Conservation (phyloP, 768 basidiomycete species). For the Hysterangium stoloniferum region DNA sequence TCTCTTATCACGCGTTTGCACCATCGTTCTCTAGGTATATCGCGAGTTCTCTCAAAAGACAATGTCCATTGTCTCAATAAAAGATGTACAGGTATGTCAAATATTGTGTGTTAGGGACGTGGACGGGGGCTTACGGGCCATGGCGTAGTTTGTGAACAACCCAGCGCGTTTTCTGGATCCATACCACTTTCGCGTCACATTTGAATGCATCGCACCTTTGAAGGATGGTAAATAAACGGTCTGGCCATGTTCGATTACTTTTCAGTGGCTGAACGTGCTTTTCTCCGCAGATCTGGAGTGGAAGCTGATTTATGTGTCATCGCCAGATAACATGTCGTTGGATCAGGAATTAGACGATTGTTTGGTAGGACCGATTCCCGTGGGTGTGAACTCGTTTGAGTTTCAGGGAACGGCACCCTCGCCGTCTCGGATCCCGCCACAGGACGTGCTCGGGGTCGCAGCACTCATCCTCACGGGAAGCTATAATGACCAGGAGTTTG, state of each 20-base stretch:
- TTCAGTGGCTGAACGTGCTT: background rate
- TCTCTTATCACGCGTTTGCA: too few relatives aligned
- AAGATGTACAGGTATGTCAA: constrained; percentile 8
- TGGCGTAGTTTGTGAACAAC: constrained; percentile 72
- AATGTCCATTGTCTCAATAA: constrained; percentile 12
- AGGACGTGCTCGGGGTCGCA: constrained; percentile 92
- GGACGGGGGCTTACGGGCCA: background rate
- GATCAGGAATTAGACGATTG: constrained; percentile 98
- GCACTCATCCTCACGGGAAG: constrained; percentile 95
- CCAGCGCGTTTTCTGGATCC: constrained; percentile 86
- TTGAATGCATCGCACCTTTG: constrained; percentile 90
- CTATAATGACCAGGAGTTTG: constrained; percentile 96
- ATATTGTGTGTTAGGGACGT: background rate
- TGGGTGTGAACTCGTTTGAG: constrained; percentile 96
- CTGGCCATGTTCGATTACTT: background rate
- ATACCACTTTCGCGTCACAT: constrained; percentile 92
- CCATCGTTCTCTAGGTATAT: too few relatives aligned
- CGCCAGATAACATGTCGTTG: constrained; percentile 80
- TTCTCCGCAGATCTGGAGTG: constrained; percentile 79
- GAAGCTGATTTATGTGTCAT: constrained; percentile 95
- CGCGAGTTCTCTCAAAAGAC: too few relatives aligned
- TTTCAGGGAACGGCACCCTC: constrained; percentile 86
- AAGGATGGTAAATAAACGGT: constrained; percentile 59
- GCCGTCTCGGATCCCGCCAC: constrained; percentile 73
- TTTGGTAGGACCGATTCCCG: constrained; percentile 93